Evolutionary conservation across 768 basidiomycete genomes (phyloP).

Genomic region (Trametes elegans): DNA sequence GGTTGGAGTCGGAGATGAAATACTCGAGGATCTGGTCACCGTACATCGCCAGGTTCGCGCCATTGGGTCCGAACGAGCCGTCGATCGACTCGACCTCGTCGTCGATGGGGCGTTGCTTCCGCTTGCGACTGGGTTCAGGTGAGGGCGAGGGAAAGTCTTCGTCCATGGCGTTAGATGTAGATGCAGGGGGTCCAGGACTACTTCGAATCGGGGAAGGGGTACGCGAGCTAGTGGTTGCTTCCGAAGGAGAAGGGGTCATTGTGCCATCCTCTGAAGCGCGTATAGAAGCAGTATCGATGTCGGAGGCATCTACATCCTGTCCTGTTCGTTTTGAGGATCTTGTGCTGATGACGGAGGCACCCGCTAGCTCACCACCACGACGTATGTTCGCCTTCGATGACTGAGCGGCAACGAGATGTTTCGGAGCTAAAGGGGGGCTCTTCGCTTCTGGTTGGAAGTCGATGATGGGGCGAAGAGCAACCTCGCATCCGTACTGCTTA

Average conservation of each 20-base stretch:
- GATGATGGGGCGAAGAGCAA: constrained; percentile 85
- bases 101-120: constrained; percentile 45
- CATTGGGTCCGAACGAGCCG: constrained; percentile 43
- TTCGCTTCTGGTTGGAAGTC: constrained; percentile 89
- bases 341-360: constrained; percentile 43
- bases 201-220: constrained; percentile 87
- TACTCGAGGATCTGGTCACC: constrained; percentile 97
- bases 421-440: constrained; percentile 94
- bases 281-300: constrained; percentile 60
- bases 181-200: constrained; percentile 47
- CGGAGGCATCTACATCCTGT: constrained; percentile 53
- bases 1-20: constrained; percentile 95
- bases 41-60: constrained; percentile 59
- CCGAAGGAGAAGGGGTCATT: constrained; percentile 87
- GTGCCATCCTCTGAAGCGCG: constrained; percentile 84
- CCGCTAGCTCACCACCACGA: constrained; percentile 19
- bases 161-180: constrained; percentile 40
- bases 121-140: constrained; percentile 42
- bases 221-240: constrained; percentile 82
- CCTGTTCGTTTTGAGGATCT: constrained; percentile 59
- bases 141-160: constrained; percentile 37
- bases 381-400: constrained; percentile 39
- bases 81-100: constrained; percentile 46
- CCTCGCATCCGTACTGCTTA: constrained; percentile 91
- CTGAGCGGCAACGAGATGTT: constrained; percentile 83